Conservation (phyloP, 495 filamentous ascomycete species). For the Xanthoparmelia taractica region DNA sequence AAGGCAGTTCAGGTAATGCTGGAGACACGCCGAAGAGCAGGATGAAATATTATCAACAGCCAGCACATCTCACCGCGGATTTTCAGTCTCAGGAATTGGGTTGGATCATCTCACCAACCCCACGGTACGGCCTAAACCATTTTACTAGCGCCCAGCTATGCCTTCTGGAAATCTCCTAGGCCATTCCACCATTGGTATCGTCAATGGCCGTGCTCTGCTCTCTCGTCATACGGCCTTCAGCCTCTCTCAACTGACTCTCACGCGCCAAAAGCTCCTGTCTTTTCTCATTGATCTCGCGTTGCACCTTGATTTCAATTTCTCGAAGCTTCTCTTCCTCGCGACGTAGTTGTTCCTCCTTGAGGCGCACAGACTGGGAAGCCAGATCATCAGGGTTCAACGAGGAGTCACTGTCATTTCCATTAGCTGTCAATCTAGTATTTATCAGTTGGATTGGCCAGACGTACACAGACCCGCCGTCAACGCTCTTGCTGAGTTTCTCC, state of each 20-base stretch:
- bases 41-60: constrained; percentile 12
- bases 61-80: not conserved
- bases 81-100: not conserved
- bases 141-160: too few species aligned
- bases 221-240: constrained; percentile 71
- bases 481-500: constrained; percentile 99
- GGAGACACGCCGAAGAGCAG: constrained; percentile 15
- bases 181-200: constrained; percentile 42
- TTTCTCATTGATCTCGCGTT: constrained; percentile 99
- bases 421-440: constrained; percentile 25
- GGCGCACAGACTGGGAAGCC: constrained; percentile 88
- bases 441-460: constrained; percentile 33
- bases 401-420: constrained; percentile 44
- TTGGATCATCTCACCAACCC: not conserved
- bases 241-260: constrained; percentile 96
- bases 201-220: constrained; percentile 49
- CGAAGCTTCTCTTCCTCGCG: constrained; percentile 99
- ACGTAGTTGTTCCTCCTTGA: constrained; percentile 98
- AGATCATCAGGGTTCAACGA: constrained; percentile 97
- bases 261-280: constrained; percentile 95
- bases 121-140: not conserved
- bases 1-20: not conserved
- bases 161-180: not conserved
- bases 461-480: constrained; percentile 84
- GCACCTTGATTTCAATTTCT: constrained; percentile 98